A percentile compares a stretch with the other conserved stretches of the same genome.
Evolutionary conservation across 148 eudicot genomes (phyloP).

Genomic region (Gaultheria prostrata): DNA sequence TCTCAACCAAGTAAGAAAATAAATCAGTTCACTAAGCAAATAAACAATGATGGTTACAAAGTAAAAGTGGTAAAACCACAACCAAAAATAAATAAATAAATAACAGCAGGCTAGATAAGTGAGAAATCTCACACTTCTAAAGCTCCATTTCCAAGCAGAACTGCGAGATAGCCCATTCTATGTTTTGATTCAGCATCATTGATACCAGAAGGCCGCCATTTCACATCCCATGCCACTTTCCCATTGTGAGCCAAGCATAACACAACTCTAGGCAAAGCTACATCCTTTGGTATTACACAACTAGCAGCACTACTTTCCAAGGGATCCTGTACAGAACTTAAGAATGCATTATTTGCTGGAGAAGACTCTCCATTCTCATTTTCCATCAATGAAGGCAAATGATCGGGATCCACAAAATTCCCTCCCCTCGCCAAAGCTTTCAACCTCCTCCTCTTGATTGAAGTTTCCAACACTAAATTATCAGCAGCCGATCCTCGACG

Average conservation of each 20-base stretch:
- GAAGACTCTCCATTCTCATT: conserved; percentile 28
- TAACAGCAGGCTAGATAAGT: not conserved
- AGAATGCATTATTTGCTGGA: conserved; percentile 12
- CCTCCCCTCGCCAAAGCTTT: conserved; percentile 24
- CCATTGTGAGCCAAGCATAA: conserved; percentile 92
- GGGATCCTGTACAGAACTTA: conserved; percentile 21
- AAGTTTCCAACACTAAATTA: conserved; percentile 12
- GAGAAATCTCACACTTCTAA: conserved; percentile 80
- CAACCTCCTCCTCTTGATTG: conserved; percentile 21
- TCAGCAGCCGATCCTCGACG: conserved; percentile 14
- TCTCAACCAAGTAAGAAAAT: too few relatives aligned
- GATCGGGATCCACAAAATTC: conserved; percentile 13
- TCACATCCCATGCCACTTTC: conserved; percentile 95
- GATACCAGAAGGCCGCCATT: conserved; percentile 63
- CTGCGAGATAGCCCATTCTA: conserved; percentile 95
- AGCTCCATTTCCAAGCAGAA: conserved; percentile 84
- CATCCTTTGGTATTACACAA: conserved; percentile 35
- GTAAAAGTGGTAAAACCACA: not conserved
- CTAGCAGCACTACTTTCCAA: conserved; percentile 25
- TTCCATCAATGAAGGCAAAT: conserved; percentile 16
- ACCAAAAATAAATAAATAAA: too few relatives aligned
- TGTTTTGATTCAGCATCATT: conserved; percentile 36
- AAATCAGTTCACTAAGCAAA: not conserved
- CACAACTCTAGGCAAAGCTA: conserved; percentile 66
- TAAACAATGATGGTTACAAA: conserved; percentile 8